These are phyloP conservation scores for Fusarium coffeatum DNA, from an alignment of 2,329 filamentous ascomycete genomes.

Conservation along the genomic window DNA sequence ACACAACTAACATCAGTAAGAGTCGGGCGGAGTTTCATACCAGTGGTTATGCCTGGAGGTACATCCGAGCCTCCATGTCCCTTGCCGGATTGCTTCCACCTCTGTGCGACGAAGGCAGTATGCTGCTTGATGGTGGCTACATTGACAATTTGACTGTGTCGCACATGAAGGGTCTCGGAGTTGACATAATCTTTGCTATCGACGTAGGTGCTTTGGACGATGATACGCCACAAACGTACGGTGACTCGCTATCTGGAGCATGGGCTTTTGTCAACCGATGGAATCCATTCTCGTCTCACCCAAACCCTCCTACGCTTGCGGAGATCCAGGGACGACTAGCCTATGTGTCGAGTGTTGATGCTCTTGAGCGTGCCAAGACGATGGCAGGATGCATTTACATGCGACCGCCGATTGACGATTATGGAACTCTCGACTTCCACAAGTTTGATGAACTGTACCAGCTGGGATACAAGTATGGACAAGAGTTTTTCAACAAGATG, in stretches of 20 bases:
- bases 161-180: constrained; percentile 95
- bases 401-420: constrained; percentile 92
- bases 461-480: constrained; percentile 87
- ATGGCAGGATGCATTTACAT: constrained; percentile 95
- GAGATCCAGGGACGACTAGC: constrained; percentile 96
- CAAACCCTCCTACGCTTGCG: constrained; percentile 93
- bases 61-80: constrained; percentile 96
- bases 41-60: constrained; percentile 96
- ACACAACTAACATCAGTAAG: constrained; percentile 98
- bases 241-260: constrained; percentile 92
- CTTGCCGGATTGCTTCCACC: constrained; percentile 92
- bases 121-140: constrained; percentile 96
- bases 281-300: constrained; percentile 90
- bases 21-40: constrained; percentile 93
- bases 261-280: constrained; percentile 96
- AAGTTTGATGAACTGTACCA: constrained; percentile 98
- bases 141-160: constrained; percentile 96
- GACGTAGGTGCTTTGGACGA: constrained; percentile 95
- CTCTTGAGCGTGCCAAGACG: constrained; percentile 90
- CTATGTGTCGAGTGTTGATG: constrained; percentile 95
- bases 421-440: constrained; percentile 94
- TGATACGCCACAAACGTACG: constrained; percentile 89
- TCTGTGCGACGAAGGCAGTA: constrained; percentile 94
- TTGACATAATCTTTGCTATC: constrained; percentile 93
- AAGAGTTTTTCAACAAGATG: constrained; percentile 80